A percentile compares a stretch with the other conserved stretches of the same genome.
Conservation (phyloP, 2,329 filamentous ascomycete species). For the Beauveria bassiana region DNA sequence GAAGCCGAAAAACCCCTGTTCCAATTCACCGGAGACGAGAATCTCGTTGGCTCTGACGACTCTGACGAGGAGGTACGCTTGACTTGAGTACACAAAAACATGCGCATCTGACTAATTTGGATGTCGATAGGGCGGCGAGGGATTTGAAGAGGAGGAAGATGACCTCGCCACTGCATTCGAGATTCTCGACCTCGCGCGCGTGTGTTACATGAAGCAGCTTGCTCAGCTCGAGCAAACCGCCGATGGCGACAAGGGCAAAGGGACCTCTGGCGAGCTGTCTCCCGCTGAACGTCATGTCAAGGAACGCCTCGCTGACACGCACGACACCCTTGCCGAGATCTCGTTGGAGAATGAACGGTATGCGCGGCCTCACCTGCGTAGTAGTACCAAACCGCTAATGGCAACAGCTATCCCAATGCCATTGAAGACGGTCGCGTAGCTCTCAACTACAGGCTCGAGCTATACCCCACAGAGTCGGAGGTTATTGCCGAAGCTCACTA, state of each 20-base stretch:
- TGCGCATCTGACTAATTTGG: constrained; percentile 20
- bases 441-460: constrained; percentile 67
- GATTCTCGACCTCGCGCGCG: constrained; percentile 71
- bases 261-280: constrained; percentile 31
- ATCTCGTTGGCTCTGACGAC: constrained; percentile 77
- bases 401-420: constrained; percentile 65
- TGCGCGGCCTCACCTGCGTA: not conserved
- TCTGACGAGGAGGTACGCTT: constrained; percentile 46
- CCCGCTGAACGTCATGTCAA: constrained; percentile 54
- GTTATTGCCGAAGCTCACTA: constrained; percentile 91
- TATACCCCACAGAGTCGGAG: constrained; percentile 74
- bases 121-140: constrained; percentile 34
- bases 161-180: constrained; percentile 75
- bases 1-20: constrained; percentile 68
- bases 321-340: constrained; percentile 91
- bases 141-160: constrained; percentile 56
- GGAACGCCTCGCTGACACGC: constrained; percentile 83
- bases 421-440: constrained; percentile 74
- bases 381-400: constrained; percentile 1
- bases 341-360: constrained; percentile 90
- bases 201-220: constrained; percentile 53
- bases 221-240: constrained; percentile 29
- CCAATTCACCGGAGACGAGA: constrained; percentile 89
- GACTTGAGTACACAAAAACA: constrained; percentile 9
- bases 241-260: constrained; percentile 34